Evolutionary conservation across 2,329 filamentous ascomycete genomes (phyloP).

Genomic region (Beauveria bassiana): DNA sequence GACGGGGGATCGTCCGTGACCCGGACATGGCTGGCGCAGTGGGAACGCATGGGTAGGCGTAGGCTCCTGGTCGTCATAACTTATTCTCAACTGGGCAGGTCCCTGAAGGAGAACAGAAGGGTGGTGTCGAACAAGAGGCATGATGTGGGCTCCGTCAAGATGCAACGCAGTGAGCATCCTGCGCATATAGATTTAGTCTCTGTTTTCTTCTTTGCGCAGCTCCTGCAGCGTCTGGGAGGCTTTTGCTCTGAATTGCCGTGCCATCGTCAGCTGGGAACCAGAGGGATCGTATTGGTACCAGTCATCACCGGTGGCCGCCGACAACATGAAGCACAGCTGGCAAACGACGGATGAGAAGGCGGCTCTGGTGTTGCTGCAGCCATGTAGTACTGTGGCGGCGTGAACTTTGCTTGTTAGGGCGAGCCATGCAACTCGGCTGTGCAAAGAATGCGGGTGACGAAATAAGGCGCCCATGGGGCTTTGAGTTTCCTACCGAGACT

Average conservation of each 20-base stretch:
- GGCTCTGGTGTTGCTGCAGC: neutral
- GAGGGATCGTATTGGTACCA: neutral
- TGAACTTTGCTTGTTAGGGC: neutral
- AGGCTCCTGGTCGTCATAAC: neutral
- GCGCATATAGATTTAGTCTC: too few species aligned
- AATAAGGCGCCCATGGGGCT: neutral
- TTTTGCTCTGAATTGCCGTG: neutral
- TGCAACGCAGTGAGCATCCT: neutral
- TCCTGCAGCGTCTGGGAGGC: neutral
- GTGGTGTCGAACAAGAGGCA: too few species aligned
- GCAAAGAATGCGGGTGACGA: conserved; percentile 7
- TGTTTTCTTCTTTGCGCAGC: neutral
- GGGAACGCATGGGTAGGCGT: neutral
- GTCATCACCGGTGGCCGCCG: neutral
- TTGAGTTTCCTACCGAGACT: neutral
- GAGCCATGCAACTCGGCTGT: neutral
- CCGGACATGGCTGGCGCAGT: conserved; percentile 1
- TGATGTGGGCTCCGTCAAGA: neutral
- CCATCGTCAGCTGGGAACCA: neutral
- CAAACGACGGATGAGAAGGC: neutral
- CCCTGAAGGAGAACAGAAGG: neutral
- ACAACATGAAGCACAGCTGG: neutral
- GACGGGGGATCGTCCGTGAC: conserved; percentile 11
- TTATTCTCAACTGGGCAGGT: conserved; percentile 6
- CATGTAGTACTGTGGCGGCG: neutral